phyloP scores from a whole-genome alignment of 2,329 filamentous ascomycete genomes.

The Aphanocladium album region DNA sequence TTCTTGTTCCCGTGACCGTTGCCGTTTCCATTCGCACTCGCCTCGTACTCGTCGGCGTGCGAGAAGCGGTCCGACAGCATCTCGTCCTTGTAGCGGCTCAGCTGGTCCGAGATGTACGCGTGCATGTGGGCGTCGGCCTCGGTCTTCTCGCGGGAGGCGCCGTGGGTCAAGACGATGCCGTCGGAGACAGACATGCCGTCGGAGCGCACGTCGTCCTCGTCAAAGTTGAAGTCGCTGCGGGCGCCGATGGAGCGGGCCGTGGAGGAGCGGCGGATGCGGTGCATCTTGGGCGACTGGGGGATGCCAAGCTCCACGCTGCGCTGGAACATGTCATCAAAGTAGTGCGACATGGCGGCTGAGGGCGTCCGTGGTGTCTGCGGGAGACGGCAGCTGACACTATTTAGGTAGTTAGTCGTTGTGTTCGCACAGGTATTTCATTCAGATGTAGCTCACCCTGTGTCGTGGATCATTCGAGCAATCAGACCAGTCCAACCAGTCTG shows the following conservation, averaged over 20 bases:
- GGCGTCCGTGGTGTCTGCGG: constrained; percentile 91
- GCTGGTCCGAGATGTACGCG: constrained; percentile 75
- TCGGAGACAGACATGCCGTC: constrained; percentile 29
- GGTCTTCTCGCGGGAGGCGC: constrained; percentile 39
- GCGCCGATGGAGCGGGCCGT: constrained; percentile 78
- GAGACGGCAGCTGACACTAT: constrained; percentile 78
- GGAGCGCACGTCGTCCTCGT: constrained; percentile 28
- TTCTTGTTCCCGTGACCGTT: background rate
- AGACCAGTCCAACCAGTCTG: constrained; percentile 96
- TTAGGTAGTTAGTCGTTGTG: constrained; percentile 34
- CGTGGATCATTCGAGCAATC: constrained; percentile 95
- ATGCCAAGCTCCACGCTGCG: constrained; percentile 33
- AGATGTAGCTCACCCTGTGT: constrained; percentile 87
- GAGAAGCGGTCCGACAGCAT: constrained; percentile 21
- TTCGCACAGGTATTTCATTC: background rate
- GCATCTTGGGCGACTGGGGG: constrained; percentile 36
- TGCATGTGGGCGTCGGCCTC: constrained; percentile 68
- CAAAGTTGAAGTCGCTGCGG: constrained; percentile 64
- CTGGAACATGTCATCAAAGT: constrained; percentile 85
- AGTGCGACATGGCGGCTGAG: constrained; percentile 76
- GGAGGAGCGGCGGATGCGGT: constrained; percentile 68
- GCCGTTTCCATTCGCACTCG: constrained; percentile 25
- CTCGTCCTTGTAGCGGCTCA: constrained; percentile 58
- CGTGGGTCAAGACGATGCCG: constrained; percentile 25
- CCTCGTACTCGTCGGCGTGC: constrained; percentile 44